Percentiles rank a stretch among this genome's conserved stretches.
Evolutionary conservation across 2,329 filamentous ascomycete species (phyloP).

Genomic region (Pseudocercospora musae): DNA sequence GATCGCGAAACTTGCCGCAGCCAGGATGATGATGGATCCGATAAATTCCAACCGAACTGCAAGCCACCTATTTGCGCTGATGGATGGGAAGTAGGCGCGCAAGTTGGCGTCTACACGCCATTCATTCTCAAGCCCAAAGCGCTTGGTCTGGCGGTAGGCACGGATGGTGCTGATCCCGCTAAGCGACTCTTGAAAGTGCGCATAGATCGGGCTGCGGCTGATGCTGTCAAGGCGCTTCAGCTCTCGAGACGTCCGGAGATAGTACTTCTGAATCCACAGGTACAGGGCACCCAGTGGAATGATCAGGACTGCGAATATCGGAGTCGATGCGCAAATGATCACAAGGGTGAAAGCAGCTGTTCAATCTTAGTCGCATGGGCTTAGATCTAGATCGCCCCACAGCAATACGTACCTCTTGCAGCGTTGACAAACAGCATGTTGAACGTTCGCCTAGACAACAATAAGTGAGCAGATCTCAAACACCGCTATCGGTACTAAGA

Average conservation of each 20-base stretch:
- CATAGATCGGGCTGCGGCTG: constrained; percentile 92
- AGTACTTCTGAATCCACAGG: constrained; percentile 93
- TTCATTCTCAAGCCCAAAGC: constrained; percentile 92
- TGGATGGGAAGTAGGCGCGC: constrained; percentile 90
- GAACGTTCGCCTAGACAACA: constrained; percentile 66
- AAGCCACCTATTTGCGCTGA: constrained; percentile 87
- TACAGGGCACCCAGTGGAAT: constrained; percentile 78
- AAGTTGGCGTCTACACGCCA: constrained; percentile 96
- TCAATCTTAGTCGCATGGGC: constrained; percentile 10
- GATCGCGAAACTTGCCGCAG: constrained; percentile 77
- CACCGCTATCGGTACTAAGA: constrained; percentile 7
- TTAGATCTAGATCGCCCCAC: constrained; percentile 10
- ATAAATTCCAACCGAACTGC: constrained; percentile 94
- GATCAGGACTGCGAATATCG: constrained; percentile 75
- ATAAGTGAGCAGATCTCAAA: constrained; percentile 28
- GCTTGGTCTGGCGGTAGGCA: constrained; percentile 82
- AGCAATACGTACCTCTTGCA: constrained; percentile 44
- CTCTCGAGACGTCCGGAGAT: constrained; percentile 91
- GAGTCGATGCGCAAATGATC: constrained; percentile 78
- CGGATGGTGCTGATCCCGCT: constrained; percentile 93
- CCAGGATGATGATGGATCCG: constrained; percentile 87
- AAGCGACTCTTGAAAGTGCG: constrained; percentile 96
- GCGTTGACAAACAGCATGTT: constrained; percentile 71
- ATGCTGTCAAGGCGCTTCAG: constrained; percentile 94
- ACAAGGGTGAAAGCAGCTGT: constrained; percentile 71